Base-by-base conservation (phyloP, 208 protist species). In the Crithidia fasciculata region DNA sequence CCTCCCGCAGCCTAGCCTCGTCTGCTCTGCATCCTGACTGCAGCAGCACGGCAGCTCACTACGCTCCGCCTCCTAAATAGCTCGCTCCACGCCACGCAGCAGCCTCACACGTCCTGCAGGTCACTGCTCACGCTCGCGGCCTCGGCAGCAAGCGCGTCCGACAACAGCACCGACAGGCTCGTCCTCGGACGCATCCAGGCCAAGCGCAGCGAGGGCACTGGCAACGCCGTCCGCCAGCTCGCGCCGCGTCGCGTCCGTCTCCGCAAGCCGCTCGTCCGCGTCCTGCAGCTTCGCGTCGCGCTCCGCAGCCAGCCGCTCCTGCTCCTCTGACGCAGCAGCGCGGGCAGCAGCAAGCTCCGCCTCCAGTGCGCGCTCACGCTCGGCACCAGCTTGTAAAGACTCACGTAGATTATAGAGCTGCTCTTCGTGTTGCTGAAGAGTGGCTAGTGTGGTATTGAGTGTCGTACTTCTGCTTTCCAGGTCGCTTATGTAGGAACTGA, bases 51-150 rank as follows among this genome's bases (percentile, higher is more conserved):
- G 58, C 60, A 58, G 58, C 2, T 7, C 53, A 9, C n/a, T 55
- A 5, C 55, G n/a, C n/a, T 53, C 40, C 39, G 53, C 66, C 56
- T 44, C 37, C 68, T n/a, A n/a, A n/a, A 73, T 56, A 2, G 55
- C 55, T 19, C 43, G 39, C n/a, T 71, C n/a, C 66, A 18, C 52
- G 64, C 64, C 44, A 10, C 4, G 49, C 47, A 5, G 41, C 41
- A 12, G 57, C 68, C 41, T 73, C 57, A 37, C 49, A n/a, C 15
- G n/a, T n/a, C 37, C 52, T 45, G 64, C 49, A 75, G 47, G 0
- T 44, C 72, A 52, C 63, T n/a, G 72, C 63, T 69, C 72, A 45
- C 73, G 64, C 65, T 72, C 73, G 59, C 65, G 8, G 67, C 66
- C 1, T 28, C 74, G 36, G 58, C 65, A 7, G 73, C 58, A 16